These are phyloP conservation scores for Taphrina betulina DNA, from an alignment of 1,139 yeast genomes.

Conservation along the genomic window DNA sequence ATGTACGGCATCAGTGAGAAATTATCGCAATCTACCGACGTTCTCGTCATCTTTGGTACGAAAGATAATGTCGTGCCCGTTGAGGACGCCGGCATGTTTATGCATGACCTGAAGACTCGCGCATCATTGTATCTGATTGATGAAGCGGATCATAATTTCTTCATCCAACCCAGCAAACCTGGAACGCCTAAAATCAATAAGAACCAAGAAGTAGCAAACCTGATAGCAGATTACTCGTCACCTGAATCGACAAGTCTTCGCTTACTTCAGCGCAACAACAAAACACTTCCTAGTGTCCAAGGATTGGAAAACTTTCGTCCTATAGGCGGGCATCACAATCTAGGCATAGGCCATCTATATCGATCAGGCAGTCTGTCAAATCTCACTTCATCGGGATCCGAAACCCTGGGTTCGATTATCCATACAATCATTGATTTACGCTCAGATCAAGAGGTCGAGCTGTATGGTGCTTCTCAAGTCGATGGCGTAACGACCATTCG, in stretches of 20 bases:
- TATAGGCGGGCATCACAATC: slow-evolving; percentile 59
- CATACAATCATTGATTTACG: slow-evolving; percentile 67
- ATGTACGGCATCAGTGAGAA: slow-evolving; percentile 17
- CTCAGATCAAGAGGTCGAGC: slow-evolving; percentile 58
- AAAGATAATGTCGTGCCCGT: slow-evolving; percentile 65
- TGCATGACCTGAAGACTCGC: slow-evolving; percentile 56
- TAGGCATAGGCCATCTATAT: slow-evolving; percentile 58
- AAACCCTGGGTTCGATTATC: slow-evolving; percentile 49
- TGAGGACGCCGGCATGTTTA: slow-evolving; percentile 59
- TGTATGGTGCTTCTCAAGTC: slow-evolving; percentile 48
- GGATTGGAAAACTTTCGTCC: slow-evolving; percentile 77
- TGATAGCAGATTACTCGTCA: slow-evolving; percentile 55
- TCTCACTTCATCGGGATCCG: slow-evolving; percentile 51
- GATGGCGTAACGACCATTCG: slow-evolving; percentile 44
- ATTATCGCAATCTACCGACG: slow-evolving; percentile 42
- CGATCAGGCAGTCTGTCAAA: slow-evolving; percentile 63
- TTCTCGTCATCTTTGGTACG: slow-evolving; percentile 70
- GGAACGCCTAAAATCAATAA: slow-evolving; percentile 48
- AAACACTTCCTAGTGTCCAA: slow-evolving; percentile 53
- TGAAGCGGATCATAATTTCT: slow-evolving; percentile 78
- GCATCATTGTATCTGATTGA: slow-evolving; percentile 62
- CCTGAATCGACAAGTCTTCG: slow-evolving; percentile 55
- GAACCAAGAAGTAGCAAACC: slow-evolving; percentile 56
- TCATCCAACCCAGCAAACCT: slow-evolving; percentile 47
- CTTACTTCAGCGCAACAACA: slow-evolving; percentile 50